Conservation (phyloP, 805 yeast genomes). For the Cyberlindnera xylosilytica region DNA sequence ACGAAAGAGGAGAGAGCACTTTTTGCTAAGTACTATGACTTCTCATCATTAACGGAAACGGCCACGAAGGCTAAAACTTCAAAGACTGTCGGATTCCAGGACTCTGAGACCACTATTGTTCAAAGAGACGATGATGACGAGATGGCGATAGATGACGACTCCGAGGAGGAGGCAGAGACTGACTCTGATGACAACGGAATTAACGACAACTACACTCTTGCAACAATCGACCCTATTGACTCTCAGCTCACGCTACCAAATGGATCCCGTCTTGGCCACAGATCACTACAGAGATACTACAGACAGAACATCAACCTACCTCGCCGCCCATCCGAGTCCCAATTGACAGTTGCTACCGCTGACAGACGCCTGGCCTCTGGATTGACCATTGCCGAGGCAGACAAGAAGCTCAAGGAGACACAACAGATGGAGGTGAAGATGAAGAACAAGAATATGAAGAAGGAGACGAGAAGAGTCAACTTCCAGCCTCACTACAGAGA, state of each 20-base stretch:
- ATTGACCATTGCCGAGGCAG: conserved; percentile 59
- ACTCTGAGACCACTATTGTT: conserved; percentile 25
- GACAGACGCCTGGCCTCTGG: conserved; percentile 60
- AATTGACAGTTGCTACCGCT: conserved; percentile 71
- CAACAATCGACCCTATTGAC: conserved; percentile 50
- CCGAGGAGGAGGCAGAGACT: conserved; percentile 18
- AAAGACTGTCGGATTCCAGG: conserved; percentile 29
- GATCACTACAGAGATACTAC: conserved; percentile 68
- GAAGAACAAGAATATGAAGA: conserved; percentile 36
- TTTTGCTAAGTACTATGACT: conserved; percentile 81
- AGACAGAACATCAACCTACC: conserved; percentile 58
- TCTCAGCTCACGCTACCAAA: conserved; percentile 70
- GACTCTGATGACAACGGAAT: conserved; percentile 28
- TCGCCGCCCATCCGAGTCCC: conserved; percentile 53
- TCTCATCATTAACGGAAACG: conserved; percentile 56
- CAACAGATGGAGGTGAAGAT: conserved; percentile 42
- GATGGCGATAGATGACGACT: conserved; percentile 13
- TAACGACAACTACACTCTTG: conserved; percentile 33
- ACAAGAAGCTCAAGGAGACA: conserved; percentile 46
- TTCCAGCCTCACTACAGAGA: conserved; percentile 85
- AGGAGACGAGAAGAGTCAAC: conserved; percentile 70
- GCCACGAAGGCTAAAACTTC: conserved; percentile 24
- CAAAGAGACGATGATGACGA: no score
- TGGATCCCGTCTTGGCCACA: conserved; percentile 79
- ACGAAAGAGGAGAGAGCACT: conserved; percentile 70